phyloP scores from a whole-genome alignment of 73 alveolate species.

The Paramecium sexaurelia region DNA sequence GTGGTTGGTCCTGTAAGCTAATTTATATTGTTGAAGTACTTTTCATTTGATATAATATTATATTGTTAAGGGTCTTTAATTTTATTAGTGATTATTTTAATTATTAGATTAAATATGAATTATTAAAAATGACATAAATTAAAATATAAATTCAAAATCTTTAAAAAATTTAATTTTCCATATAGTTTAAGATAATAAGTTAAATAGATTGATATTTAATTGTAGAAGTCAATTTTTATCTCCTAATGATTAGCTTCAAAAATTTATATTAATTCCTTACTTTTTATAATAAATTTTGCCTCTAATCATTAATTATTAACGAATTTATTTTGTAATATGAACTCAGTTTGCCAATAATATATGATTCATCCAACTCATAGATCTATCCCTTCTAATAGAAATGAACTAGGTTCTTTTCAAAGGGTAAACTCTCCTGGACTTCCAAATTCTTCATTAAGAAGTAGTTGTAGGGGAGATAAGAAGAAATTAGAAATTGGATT shows the following conservation, averaged over 20 bases:
- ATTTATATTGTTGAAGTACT: slow-evolving; percentile 15
- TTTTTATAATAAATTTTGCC: not conserved
- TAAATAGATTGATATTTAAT: too few species aligned
- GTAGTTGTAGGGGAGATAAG: not conserved
- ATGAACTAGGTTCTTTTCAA: not conserved
- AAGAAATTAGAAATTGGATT: slow-evolving; percentile 44
- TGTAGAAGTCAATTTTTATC: too few species aligned
- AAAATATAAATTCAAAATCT: not conserved
- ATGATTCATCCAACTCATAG: not conserved
- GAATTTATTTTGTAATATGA: not conserved
- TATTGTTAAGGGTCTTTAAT: slow-evolving; percentile 7
- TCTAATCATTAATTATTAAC: not conserved
- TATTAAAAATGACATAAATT: not conserved
- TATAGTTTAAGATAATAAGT: too few species aligned
- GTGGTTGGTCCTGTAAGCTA: not conserved
- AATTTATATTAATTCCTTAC: not conserved
- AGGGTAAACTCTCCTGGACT: slow-evolving; percentile 52
- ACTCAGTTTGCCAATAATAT: not conserved
- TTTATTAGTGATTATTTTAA: not conserved
- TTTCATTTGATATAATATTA: slow-evolving; percentile 34
- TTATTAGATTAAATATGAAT: slow-evolving; percentile 29
- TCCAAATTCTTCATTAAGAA: slow-evolving; percentile 37
- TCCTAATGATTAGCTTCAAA: not conserved
- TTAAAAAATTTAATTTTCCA: not conserved
- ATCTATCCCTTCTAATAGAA: not conserved